These are phyloP conservation scores for Erucastrum elatum DNA, from an alignment of 345 rosid genomes.

Conservation along the genomic window DNA sequence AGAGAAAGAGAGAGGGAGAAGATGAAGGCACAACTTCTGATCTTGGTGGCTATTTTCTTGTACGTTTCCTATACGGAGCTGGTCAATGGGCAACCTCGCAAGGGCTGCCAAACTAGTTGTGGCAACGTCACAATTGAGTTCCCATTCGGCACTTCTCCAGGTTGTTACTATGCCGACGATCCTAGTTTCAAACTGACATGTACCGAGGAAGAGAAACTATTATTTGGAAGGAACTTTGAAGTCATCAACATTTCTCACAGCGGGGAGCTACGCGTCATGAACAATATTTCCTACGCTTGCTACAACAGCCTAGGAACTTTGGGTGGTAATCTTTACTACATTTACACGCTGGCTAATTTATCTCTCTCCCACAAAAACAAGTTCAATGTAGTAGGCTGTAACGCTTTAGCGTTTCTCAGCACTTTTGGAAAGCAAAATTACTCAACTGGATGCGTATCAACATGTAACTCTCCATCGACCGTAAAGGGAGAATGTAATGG, in stretches of 20 bases:
- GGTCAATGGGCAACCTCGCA: slow-evolving; percentile 7
- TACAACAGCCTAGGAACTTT: too few relatives aligned
- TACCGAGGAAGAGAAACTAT: not conserved
- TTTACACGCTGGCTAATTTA: not conserved
- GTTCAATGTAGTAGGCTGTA: not conserved
- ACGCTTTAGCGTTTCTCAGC: slow-evolving; percentile 2
- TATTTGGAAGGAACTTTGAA: not conserved
- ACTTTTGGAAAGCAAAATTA: not conserved
- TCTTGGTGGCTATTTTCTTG: slow-evolving; percentile 10
- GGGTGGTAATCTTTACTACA: too few relatives aligned
- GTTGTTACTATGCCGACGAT: slow-evolving; percentile 31
- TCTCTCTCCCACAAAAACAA: not conserved
- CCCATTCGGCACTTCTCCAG: slow-evolving; percentile 41
- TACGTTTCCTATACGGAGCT: not conserved
- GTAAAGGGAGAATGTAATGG: slow-evolving; percentile 22
- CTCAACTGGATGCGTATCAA: slow-evolving; percentile 9
- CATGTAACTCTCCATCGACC: not conserved
- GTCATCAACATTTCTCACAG: not conserved
- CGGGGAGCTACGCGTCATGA: not conserved
- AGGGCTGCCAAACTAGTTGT: slow-evolving; percentile 26
- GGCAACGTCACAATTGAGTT: slow-evolving; percentile 37
- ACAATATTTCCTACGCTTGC: not conserved
- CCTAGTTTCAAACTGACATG: slow-evolving; percentile 25
- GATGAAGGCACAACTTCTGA: not conserved
- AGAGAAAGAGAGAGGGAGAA: too few relatives aligned